A percentile compares a stretch with the other conserved stretches of the same genome.
Conservation (phyloP, 225 moss, liverwort and hornwort species). For the Polytrichum formosum region DNA sequence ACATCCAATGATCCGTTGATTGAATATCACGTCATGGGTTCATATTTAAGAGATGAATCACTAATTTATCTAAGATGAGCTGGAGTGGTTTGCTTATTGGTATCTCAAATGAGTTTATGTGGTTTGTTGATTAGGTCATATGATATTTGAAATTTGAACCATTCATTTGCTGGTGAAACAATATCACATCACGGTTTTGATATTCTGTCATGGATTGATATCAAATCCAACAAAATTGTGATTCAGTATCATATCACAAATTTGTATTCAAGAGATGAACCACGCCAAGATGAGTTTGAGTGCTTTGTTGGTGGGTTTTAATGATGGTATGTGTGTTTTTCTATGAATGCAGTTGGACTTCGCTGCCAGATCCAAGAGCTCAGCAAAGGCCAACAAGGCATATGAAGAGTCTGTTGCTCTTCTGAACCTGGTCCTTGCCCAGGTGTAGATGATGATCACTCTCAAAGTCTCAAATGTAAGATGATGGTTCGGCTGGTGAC, state of each 20-base stretch:
- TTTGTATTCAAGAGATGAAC: neutral
- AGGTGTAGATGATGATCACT: conserved; percentile 23
- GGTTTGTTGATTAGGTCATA: too few relatives aligned
- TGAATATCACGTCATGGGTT: too few relatives aligned
- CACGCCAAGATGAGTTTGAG: neutral
- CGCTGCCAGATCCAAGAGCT: conserved; percentile 68
- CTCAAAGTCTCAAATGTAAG: too few relatives aligned
- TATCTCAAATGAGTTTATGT: neutral
- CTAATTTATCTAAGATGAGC: too few relatives aligned
- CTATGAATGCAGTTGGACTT: conserved; percentile 63
- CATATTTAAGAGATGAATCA: too few relatives aligned
- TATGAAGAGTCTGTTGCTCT: conserved; percentile 46
- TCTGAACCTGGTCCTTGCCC: conserved; percentile 49
- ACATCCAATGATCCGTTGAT: too few relatives aligned
- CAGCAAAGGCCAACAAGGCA: conserved; percentile 48
- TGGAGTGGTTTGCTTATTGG: neutral
- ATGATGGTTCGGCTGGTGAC: too few relatives aligned
- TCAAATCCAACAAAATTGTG: too few relatives aligned
- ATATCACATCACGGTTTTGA: neutral
- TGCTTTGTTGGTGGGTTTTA: neutral
- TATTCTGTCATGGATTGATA: neutral
- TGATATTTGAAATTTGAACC: too few relatives aligned
- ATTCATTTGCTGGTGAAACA: neutral
- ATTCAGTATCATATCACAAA: too few relatives aligned
- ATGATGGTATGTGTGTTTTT: neutral